These are phyloP conservation scores for Aspergillus funiculosus DNA, from an alignment of 495 filamentous ascomycete species.

Conservation along the genomic window DNA sequence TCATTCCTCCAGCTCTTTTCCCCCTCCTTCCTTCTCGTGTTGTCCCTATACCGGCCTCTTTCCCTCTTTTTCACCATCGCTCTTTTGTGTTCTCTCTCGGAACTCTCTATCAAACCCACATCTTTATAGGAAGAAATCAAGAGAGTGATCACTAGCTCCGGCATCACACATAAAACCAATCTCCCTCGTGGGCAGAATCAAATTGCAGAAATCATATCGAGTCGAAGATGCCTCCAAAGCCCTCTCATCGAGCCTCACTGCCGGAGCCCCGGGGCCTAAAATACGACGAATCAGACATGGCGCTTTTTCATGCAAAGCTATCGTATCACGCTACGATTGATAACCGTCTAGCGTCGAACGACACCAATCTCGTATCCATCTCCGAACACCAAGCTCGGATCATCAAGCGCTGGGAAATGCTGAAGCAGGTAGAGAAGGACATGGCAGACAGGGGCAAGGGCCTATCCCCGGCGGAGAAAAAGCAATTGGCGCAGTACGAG, in stretches of 20 bases:
- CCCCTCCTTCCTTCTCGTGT: background rate
- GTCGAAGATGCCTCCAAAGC: constrained; percentile 27
- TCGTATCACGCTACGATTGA: constrained; percentile 38
- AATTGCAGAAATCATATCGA: background rate
- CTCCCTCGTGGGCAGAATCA: background rate
- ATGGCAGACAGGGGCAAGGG: constrained; percentile 31
- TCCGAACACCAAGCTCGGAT: constrained; percentile 34
- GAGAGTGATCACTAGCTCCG: background rate
- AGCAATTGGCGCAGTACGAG: constrained; percentile 34
- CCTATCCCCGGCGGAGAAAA: constrained; percentile 30
- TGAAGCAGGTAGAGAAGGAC: constrained; percentile 35
- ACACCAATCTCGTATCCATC: constrained; percentile 35
- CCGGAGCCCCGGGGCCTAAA: constrained; percentile 37
- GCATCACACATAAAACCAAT: background rate
- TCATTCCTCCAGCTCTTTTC: background rate
- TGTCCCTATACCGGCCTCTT: background rate
- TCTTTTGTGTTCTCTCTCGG: background rate
- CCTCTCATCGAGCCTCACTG: constrained; percentile 23
- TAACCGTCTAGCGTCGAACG: constrained; percentile 31
- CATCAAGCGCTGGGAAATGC: constrained; percentile 37
- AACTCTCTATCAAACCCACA: background rate
- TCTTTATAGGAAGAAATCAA: background rate
- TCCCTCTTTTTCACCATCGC: background rate
- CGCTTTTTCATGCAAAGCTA: constrained; percentile 37
- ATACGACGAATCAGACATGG: constrained; percentile 43